Evolutionary conservation across 495 filamentous ascomycete genomes (phyloP).

Genomic region (Xylaria scruposa): DNA sequence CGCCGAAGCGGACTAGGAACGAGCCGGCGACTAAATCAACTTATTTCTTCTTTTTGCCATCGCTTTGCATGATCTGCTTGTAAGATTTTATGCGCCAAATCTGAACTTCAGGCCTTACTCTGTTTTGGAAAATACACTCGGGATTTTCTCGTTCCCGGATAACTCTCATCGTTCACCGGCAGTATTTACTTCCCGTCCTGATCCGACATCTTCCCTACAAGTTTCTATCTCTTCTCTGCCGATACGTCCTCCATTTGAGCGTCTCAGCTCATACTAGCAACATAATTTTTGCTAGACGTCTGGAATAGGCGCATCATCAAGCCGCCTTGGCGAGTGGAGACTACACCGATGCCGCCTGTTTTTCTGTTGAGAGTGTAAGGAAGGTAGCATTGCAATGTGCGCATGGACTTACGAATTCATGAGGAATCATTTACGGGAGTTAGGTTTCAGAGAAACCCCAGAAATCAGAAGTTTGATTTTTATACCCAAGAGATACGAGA

Average conservation of each 20-base stretch:
- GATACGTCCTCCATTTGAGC: neutral
- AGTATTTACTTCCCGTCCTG: neutral
- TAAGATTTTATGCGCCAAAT: neutral
- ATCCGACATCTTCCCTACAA: neutral
- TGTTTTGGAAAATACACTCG: neutral
- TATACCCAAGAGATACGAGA: slow-evolving; percentile 16
- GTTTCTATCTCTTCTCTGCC: neutral
- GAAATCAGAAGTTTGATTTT: slow-evolving; percentile 10
- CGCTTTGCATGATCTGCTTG: neutral
- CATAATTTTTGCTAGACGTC: neutral
- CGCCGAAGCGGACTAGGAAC: slow-evolving; percentile 65
- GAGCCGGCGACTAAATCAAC: neutral
- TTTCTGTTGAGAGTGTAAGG: neutral
- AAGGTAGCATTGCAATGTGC: neutral
- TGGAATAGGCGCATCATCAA: neutral
- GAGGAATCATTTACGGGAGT: slow-evolving; percentile 14
- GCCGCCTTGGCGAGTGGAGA: neutral
- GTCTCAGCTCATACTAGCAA: neutral
- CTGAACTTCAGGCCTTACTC: neutral
- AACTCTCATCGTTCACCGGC: neutral
- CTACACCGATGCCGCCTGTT: neutral
- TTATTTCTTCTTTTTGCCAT: neutral
- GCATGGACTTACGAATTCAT: slow-evolving; percentile 16
- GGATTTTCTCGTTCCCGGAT: neutral
- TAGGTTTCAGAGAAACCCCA: neutral